Evolutionary conservation across 2,329 filamentous ascomycete genomes (phyloP).

Genomic region (Stagonosporopsis tanaceti): DNA sequence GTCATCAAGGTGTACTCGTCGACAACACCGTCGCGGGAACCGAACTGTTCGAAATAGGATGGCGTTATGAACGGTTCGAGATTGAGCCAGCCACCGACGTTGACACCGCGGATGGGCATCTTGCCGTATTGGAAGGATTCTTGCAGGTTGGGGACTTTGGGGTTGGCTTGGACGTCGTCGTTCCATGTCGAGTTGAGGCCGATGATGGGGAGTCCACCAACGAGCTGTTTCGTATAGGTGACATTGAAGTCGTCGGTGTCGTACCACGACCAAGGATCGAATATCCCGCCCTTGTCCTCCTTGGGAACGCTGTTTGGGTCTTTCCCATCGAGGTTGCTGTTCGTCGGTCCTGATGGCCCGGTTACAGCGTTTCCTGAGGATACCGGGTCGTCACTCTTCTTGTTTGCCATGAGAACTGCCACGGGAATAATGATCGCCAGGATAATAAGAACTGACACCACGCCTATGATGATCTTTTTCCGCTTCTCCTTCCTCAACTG

Average conservation of each 20-base stretch:
- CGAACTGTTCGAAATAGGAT: slow-evolving; percentile 80
- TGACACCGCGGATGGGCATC: slow-evolving; percentile 86
- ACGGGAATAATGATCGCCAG: slow-evolving; percentile 58
- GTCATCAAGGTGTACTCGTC: slow-evolving; percentile 86
- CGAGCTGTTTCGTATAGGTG: slow-evolving; percentile 85
- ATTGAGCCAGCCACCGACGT: slow-evolving; percentile 91
- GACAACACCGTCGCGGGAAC: slow-evolving; percentile 69
- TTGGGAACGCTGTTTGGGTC: slow-evolving; percentile 56
- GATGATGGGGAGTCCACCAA: slow-evolving; percentile 90
- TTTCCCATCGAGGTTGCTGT: slow-evolving; percentile 56
- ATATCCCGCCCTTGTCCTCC: slow-evolving; percentile 74
- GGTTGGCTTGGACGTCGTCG: slow-evolving; percentile 79
- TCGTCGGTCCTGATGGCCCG: slow-evolving; percentile 45
- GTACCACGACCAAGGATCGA: slow-evolving; percentile 92
- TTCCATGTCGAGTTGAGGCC: slow-evolving; percentile 87
- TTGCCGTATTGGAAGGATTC: slow-evolving; percentile 80
- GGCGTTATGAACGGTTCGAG: slow-evolving; percentile 96
- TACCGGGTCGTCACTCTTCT: slow-evolving; percentile 39
- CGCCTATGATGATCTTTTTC: slow-evolving; percentile 62
- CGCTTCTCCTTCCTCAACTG: slow-evolving; percentile 50
- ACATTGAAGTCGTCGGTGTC: slow-evolving; percentile 91
- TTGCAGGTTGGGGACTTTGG: slow-evolving; percentile 79
- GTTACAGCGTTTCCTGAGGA: slow-evolving; percentile 26
- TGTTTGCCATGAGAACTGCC: slow-evolving; percentile 56
- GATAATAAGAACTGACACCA: slow-evolving; percentile 49